Evolutionary conservation across 345 rosid genomes (phyloP).

Genomic region (Kernera saxatilis): DNA sequence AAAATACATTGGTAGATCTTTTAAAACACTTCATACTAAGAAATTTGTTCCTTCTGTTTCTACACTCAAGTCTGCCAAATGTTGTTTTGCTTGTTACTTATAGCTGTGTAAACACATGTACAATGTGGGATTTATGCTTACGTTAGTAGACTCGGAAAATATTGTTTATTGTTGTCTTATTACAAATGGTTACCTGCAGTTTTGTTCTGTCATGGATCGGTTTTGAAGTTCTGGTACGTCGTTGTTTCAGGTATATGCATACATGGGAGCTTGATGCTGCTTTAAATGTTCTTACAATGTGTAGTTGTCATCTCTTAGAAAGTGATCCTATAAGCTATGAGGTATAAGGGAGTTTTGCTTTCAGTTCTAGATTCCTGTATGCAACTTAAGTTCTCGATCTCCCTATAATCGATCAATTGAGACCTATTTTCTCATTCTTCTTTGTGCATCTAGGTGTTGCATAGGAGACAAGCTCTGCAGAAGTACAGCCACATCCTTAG

Average conservation of each 20-base stretch:
- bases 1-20: neutral
- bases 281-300: conserved; percentile 93
- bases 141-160: neutral
- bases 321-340: conserved; percentile 58
- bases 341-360: conserved; percentile 40
- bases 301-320: conserved; percentile 80
- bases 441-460: conserved; percentile 52
- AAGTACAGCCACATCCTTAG: conserved; percentile 79
- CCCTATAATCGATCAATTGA: neutral
- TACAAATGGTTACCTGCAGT: conserved; percentile 1
- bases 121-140: neutral
- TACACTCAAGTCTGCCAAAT: neutral
- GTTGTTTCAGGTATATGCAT: conserved; percentile 66
- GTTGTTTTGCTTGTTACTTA: neutral
- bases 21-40: neutral
- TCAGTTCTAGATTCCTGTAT: conserved; percentile 11
- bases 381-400: neutral
- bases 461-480: conserved; percentile 80
- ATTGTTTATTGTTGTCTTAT: neutral
- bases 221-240: neutral
- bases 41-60: neutral
- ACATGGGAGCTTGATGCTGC: conserved; percentile 93
- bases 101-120: neutral
- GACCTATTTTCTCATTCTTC: conserved; percentile 4
- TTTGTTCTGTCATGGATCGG: neutral